Base-by-base conservation (phyloP, 352 stramenopile species). In the Phytophthora cactorum region DNA sequence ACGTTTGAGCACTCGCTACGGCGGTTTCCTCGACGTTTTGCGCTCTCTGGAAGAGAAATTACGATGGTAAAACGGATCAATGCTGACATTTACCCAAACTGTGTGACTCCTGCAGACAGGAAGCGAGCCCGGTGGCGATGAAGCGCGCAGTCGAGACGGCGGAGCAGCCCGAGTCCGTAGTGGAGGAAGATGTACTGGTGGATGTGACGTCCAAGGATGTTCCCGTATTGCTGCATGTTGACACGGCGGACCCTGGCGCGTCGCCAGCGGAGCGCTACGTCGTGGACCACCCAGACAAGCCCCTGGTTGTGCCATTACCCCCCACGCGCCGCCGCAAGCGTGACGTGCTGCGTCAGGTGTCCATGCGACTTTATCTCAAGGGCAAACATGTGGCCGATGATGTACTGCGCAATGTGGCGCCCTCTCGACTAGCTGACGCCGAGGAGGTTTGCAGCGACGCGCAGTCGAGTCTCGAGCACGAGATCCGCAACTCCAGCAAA, bases 351-450 rank as follows among this genome's bases (percentile, higher is more conserved):
- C 84, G 84, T 34, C 84, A 93, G 58, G 79, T 93, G 52, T 92
- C 85, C 43, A 82, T 95, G 78, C 80, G 85, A 2, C 65, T 95
- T 29, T 91, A 91, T 68, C 65, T 91, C 28, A 93, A 90, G 57
- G 82, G 77, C 17, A 68, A 69, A 62, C 67, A 89, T 61, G 84
- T 92, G 54, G 86, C 87, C 29, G 74, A 79, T 25, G 80, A 89
- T 56, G 75, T 92, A 38, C 66, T 93, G 53, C 76, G 75, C 9
- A 92, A 86, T 66, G 81, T 91, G 36, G 81, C 81, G 22, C 70
- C 72, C 3, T 71, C 56, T 17, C 81, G 82, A 17, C 72, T 91
- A 34, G 82, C 79, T n/a, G 84, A 92, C 55, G 79, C 77, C 1
- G 86, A 91, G 49, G 54, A 66, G 9, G 79, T 89, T 22, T 85